phyloP scores from a whole-genome alignment of 148 eudicot species.

The Drosera capensis region DNA sequence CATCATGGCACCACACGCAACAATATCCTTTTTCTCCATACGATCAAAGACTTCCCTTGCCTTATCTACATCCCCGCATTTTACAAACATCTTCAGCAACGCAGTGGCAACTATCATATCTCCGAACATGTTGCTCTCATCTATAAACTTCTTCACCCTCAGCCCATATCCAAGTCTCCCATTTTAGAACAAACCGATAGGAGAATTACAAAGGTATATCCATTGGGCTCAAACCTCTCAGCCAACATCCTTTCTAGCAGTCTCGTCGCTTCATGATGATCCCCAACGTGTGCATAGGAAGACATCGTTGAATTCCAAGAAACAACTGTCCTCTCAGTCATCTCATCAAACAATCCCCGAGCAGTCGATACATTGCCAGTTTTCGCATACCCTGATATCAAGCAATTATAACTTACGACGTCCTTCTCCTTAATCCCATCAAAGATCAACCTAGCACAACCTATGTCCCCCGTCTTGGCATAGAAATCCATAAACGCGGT shows the following conservation, averaged over 20 bases:
- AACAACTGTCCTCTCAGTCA: slow-evolving; percentile 32
- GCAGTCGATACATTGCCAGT: slow-evolving; percentile 27
- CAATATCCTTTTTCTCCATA: slow-evolving; percentile 29
- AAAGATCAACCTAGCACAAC: slow-evolving; percentile 28
- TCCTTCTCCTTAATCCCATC: slow-evolving; percentile 31
- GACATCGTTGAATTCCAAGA: slow-evolving; percentile 51
- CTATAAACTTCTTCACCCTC: slow-evolving; percentile 26
- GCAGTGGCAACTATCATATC: slow-evolving; percentile 49
- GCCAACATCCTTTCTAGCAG: slow-evolving; percentile 37
- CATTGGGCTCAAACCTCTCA: slow-evolving; percentile 27
- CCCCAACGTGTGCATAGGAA: slow-evolving; percentile 31
- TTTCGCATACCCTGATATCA: slow-evolving; percentile 34
- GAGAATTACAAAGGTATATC: slow-evolving; percentile 26
- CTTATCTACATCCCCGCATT: slow-evolving; percentile 43
- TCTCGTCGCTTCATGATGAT: slow-evolving; percentile 30
- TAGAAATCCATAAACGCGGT: slow-evolving; percentile 42
- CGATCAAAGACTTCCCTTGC: slow-evolving; percentile 40
- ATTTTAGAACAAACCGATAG: slow-evolving; percentile 38
- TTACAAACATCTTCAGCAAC: slow-evolving; percentile 45
- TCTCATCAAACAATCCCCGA: slow-evolving; percentile 39
- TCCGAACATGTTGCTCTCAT: slow-evolving; percentile 18
- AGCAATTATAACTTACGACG: slow-evolving; percentile 32
- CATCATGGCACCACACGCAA: slow-evolving; percentile 55
- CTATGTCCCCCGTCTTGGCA: slow-evolving; percentile 32
- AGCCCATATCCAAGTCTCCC: slow-evolving; percentile 32